Evolutionary conservation across 345 rosid species (phyloP).

Genomic region (Eucalyptus decipiens): DNA sequence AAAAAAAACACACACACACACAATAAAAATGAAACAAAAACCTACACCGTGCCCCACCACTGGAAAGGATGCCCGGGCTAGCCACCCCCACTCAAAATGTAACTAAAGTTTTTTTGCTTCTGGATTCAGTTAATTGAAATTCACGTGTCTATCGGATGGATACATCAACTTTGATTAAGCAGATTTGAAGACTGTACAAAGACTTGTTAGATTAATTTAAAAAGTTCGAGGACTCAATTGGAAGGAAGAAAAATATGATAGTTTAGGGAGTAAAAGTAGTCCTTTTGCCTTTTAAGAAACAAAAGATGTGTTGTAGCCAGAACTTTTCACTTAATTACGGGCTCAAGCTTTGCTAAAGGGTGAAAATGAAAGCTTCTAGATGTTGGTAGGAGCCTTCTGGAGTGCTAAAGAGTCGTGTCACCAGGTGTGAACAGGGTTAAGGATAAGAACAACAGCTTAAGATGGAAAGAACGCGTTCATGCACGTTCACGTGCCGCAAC

Average conservation of each 20-base stretch:
- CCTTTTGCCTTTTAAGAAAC: neutral
- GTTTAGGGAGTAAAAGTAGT: neutral
- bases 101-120: neutral
- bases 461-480: neutral
- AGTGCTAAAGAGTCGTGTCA: neutral
- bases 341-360: neutral
- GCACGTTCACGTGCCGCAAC: neutral
- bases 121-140: neutral
- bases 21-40: too few relatives aligned
- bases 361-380: neutral
- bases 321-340: neutral
- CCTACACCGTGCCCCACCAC: too few relatives aligned
- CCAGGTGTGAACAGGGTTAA: neutral
- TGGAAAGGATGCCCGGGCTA: too few relatives aligned
- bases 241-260: neutral
- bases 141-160: rapidly evolving
- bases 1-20: too few relatives aligned
- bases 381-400: neutral
- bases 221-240: rapidly evolving
- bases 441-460: neutral
- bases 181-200: neutral
- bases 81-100: neutral
- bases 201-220: neutral
- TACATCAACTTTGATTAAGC: neutral
- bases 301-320: too few relatives aligned